Conservation (phyloP, 371 early-diverging fungal genomes). For the Gilbertella persicaria region DNA sequence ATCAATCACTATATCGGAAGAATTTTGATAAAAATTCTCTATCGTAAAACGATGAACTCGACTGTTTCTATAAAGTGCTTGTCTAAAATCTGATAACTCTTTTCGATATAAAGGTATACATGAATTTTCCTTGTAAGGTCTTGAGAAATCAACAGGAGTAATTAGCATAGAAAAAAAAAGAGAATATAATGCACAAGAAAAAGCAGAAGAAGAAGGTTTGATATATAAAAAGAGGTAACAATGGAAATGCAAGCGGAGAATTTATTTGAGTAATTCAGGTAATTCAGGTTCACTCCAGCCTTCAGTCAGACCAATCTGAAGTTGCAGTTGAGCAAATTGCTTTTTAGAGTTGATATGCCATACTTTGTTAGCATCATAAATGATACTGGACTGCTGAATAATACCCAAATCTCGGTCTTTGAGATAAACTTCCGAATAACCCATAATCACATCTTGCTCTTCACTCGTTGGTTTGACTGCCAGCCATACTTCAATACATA, state of each 20-base stretch:
- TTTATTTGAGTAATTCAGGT: not conserved
- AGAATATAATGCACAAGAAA: no score
- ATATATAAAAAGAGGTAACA: no score
- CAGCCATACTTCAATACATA: constrained; percentile 4
- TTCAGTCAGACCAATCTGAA: constrained; percentile 20
- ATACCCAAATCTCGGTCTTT: constrained; percentile 10
- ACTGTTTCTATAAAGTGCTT: not conserved
- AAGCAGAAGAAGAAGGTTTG: no score
- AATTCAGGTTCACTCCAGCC: constrained; percentile 19
- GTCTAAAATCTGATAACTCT: not conserved
- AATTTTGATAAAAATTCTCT: not conserved
- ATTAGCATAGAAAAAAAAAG: not conserved
- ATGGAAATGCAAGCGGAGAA: no score
- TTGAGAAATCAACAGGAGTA: not conserved
- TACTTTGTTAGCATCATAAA: constrained; percentile 14
- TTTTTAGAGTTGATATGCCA: constrained; percentile 26
- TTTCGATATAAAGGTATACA: not conserved
- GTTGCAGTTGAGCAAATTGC: constrained; percentile 18
- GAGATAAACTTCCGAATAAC: constrained; percentile 13
- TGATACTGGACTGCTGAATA: constrained; percentile 4
- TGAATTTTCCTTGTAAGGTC: not conserved
- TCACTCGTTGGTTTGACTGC: constrained; percentile 4
- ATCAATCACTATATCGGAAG: not conserved
- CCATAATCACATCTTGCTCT: constrained; percentile 8
- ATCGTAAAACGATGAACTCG: not conserved